Evolutionary conservation across 2,329 filamentous ascomycete genomes (phyloP).

Genomic region (Didymella pinodella): DNA sequence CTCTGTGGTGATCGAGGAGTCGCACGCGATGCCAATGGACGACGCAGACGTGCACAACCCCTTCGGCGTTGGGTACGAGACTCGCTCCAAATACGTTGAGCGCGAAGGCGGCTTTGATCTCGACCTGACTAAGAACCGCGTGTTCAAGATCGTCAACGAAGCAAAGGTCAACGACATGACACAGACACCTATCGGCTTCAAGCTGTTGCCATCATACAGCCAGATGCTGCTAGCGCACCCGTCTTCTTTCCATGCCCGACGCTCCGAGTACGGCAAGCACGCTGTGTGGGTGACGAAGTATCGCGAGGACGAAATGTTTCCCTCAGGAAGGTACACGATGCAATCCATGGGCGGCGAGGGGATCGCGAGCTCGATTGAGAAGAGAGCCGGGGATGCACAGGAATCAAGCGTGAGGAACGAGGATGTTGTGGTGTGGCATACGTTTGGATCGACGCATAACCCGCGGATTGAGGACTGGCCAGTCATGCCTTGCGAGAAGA

Average conservation of each 20-base stretch:
- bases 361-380: constrained; percentile 22
- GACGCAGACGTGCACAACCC: constrained; percentile 21
- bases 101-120: constrained; percentile 30
- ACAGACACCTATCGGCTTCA: constrained; percentile 61
- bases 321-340: constrained; percentile 36
- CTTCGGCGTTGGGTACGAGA: constrained; percentile 36
- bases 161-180: constrained; percentile 58
- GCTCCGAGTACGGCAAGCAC: constrained; percentile 36
- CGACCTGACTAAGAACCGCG: constrained; percentile 41
- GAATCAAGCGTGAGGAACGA: constrained; percentile 22
- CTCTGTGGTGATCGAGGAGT: constrained; percentile 44
- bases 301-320: constrained; percentile 36
- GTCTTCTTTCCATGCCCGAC: constrained; percentile 31
- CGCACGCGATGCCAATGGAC: constrained; percentile 28
- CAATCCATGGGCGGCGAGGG: constrained; percentile 40
- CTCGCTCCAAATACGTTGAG: constrained; percentile 21
- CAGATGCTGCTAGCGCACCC: constrained; percentile 39
- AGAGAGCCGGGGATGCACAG: constrained; percentile 1
- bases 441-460: constrained; percentile 42
- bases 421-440: constrained; percentile 44
- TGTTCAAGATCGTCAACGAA: constrained; percentile 60
- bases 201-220: constrained; percentile 52
- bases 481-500: constrained; percentile 42
- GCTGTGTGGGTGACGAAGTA: constrained; percentile 41
- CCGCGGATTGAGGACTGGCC: constrained; percentile 43